These are phyloP conservation scores for Trichoderma orchidacearum DNA, from an alignment of 495 filamentous ascomycete genomes.

Conservation along the genomic window DNA sequence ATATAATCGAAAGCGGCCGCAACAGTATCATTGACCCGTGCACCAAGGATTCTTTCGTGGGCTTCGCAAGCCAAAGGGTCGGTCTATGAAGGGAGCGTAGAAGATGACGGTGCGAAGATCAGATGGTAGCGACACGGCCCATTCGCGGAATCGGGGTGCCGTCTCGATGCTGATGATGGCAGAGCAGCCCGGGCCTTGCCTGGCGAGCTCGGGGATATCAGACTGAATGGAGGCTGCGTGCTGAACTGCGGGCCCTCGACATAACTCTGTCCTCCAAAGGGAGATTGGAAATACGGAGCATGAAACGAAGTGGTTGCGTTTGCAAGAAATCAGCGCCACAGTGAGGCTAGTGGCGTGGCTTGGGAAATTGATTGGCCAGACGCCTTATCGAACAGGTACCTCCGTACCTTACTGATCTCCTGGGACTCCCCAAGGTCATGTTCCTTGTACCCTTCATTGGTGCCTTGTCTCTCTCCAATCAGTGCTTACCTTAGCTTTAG, in stretches of 20 bases:
- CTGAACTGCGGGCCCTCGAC: not conserved
- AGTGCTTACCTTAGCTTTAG: too few relatives aligned
- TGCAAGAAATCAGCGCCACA: not conserved
- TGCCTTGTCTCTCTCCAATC: too few relatives aligned
- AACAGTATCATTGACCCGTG: too few relatives aligned
- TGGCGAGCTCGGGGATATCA: not conserved
- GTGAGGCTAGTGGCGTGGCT: not conserved
- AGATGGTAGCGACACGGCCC: not conserved
- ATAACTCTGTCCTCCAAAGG: too few relatives aligned
- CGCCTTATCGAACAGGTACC: too few relatives aligned
- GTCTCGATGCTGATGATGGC: not conserved
- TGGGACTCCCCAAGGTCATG: too few relatives aligned
- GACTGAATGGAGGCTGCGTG: not conserved
- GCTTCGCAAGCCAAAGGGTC: not conserved
- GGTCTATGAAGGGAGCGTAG: not conserved
- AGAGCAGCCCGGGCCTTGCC: not conserved
- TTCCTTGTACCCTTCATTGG: too few relatives aligned
- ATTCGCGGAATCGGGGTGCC: not conserved
- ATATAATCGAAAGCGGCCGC: not conserved
- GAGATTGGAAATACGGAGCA: constrained; percentile 1
- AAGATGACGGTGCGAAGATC: not conserved
- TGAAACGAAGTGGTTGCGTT: not conserved
- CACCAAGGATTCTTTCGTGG: too few relatives aligned
- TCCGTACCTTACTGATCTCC: too few relatives aligned
- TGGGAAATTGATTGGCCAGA: not conserved